Evolutionary conservation across 1,284 basidiomycete genomes (phyloP), one percentile per base, ranked within the genome.

Genomic region (Sphaerobolus stellatus): DNA sequence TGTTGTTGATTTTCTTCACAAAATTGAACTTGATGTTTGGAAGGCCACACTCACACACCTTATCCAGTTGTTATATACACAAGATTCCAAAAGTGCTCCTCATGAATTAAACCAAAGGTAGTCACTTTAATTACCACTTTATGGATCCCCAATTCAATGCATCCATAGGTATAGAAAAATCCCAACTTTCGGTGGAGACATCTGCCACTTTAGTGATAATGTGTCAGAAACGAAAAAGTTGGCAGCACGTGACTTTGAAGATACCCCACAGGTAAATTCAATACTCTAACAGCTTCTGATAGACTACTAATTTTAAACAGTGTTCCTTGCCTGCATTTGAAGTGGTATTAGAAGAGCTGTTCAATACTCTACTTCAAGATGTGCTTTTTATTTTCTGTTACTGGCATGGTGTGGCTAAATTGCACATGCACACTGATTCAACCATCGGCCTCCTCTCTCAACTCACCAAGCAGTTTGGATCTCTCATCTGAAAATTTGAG

Each of bases 1-100:
- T 1, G 62, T 66, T 0, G 62, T 67, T 0, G 74, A 76, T 54
- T 16, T 73, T 7, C 41, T 76, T 56, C 73, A 76, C 48, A 67
- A 75, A 53, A 62, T 71, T 30, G 71, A 75, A 52, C 58, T 75
- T 0, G 74, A 72, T 1, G 64, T 71, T 0, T 76, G 73, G 71
- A 74, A 70, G 50, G 48, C 57, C 0, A 24, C 71, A 0, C 66
- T 74, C 31, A 62, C 55, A 0, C 74, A 76, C 50, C 54, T 75
- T 0, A 44, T 75, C 1, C 67, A 70, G 40, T 20, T 43, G 9
- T 18, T 43, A 24, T 6, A 43, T 43, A 43, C n/a, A 18, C 9
- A 7, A 43, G 8, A 18, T 6, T n/a, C 18, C 9, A 43, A 7
- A 18, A 7, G 25, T 9, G 40, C 25, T 7, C n/a, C n/a, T n/a